These are phyloP conservation scores for Eutrema heterophyllum DNA, from an alignment of 345 rosid species.

Conservation along the genomic window DNA sequence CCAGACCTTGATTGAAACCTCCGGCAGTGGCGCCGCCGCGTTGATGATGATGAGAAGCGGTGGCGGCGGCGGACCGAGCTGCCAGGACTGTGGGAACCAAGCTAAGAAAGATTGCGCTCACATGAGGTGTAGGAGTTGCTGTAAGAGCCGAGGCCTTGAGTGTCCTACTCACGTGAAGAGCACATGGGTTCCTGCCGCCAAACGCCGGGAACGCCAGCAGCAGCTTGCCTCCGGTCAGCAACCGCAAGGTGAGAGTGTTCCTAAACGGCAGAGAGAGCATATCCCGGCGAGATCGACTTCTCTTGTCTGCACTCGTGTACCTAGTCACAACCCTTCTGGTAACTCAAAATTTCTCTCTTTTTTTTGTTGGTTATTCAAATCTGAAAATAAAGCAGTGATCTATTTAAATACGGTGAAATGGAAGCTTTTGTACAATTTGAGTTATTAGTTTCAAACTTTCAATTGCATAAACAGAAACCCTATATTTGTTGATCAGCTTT, in stretches of 20 bases:
- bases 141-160: conserved; percentile 71
- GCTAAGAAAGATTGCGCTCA: conserved; percentile 75
- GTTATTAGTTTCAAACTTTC: neutral
- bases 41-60: conserved; percentile 23
- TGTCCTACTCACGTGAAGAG: conserved; percentile 76
- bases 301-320: conserved; percentile 35
- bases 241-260: conserved; percentile 5
- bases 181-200: conserved; percentile 85
- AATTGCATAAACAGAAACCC: conserved; percentile 21
- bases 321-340: conserved; percentile 25
- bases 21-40: conserved; percentile 21
- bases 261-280: conserved; percentile 27
- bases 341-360: neutral
- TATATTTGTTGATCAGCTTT: conserved; percentile 24
- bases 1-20: conserved; percentile 16
- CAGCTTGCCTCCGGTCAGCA: conserved; percentile 39
- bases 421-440: neutral
- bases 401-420: neutral
- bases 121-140: conserved; percentile 76
- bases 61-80: conserved; percentile 55
- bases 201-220: conserved; percentile 66
- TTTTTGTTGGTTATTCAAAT: neutral
- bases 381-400: neutral
- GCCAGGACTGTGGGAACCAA: conserved; percentile 88
- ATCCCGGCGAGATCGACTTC: conserved; percentile 9